Evolutionary conservation across 1,139 yeast species (phyloP), one percentile per base, ranked within the genome.

Genomic region (Torulaspora pretoriensis): DNA sequence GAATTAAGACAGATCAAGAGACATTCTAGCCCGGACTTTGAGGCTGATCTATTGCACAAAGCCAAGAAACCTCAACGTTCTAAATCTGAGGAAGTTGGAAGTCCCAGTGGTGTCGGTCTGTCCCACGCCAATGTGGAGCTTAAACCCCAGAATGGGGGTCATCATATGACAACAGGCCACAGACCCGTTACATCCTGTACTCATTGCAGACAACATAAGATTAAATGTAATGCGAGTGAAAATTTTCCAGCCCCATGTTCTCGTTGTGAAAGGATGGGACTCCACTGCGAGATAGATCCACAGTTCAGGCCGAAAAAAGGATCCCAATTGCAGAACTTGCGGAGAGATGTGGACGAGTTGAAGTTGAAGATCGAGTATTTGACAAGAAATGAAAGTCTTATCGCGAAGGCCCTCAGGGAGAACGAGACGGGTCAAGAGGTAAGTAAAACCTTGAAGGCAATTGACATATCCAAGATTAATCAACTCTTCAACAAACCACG

Each of bases 131-230:
- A 30, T n/a, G 16, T 41, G 9, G 45, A 42, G 12, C 28, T 30
- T 6, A 36, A 34, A 19, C 31, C 39, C 12, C 32, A n/a, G 22
- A 22, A 26, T 29, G 39, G 35, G 12, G 12, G 29, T 35, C 22
- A 14, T 34, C 25, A 19, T 40, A 34, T 55, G 14, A 57, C 63
- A 8, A 71, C 75, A 0, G 80, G 79, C 1, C 90, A 83, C 57
- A 70, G 96, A 45, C 96, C 96, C 0, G 95, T 89, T 1, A 85
- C 96, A 0, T 84, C 95, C 2, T 90, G 97, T 61, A 86, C 96
- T 0, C 94, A 88, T 60, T 90, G 97, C 63, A 80, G 97, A 43
- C 97, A 90, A 62, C 97, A 89, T 63, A 90, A 90, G 66, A 88
- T 89, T 67, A 85, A 84, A 60, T 90, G 97, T 67, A 87, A 90